Conservation (phyloP, 352 stramenopile species). For the Phytopythium mirpurense region DNA sequence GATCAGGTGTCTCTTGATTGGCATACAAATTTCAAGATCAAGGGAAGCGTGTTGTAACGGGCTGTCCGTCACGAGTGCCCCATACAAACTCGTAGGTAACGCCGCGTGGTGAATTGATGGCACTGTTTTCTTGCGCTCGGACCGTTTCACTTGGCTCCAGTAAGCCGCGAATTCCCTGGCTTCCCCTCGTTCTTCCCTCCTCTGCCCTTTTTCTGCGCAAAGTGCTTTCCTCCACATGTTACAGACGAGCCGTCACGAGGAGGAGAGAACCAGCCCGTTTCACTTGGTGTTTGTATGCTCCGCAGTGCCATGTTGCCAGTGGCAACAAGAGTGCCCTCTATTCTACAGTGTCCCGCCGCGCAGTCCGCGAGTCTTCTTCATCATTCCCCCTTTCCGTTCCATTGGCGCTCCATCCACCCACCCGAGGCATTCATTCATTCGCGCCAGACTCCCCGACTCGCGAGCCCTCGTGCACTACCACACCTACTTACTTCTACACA, state of each 20-base stretch:
- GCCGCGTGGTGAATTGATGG: not conserved
- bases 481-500: too few relatives aligned
- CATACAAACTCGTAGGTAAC: slow-evolving; percentile 3
- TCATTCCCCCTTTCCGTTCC: not conserved
- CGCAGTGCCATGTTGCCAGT: too few relatives aligned
- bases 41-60: too few relatives aligned
- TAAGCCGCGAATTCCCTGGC: too few relatives aligned
- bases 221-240: not conserved
- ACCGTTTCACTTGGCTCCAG: not conserved
- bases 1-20: slow-evolving; percentile 6
- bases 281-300: not conserved
- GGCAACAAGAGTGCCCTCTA: too few relatives aligned
- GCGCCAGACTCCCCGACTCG: too few relatives aligned
- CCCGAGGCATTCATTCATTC: too few relatives aligned
- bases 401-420: not conserved
- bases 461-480: too few relatives aligned
- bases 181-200: not conserved
- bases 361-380: not conserved
- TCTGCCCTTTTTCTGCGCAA: not conserved
- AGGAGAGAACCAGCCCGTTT: not conserved
- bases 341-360: not conserved
- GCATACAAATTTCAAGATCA: too few relatives aligned
- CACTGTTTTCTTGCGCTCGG: too few relatives aligned
- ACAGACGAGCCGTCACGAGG: not conserved
- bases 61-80: too few relatives aligned